phyloP scores from a whole-genome alignment of 352 stramenopile species.

The Globisporangium middletonii region DNA sequence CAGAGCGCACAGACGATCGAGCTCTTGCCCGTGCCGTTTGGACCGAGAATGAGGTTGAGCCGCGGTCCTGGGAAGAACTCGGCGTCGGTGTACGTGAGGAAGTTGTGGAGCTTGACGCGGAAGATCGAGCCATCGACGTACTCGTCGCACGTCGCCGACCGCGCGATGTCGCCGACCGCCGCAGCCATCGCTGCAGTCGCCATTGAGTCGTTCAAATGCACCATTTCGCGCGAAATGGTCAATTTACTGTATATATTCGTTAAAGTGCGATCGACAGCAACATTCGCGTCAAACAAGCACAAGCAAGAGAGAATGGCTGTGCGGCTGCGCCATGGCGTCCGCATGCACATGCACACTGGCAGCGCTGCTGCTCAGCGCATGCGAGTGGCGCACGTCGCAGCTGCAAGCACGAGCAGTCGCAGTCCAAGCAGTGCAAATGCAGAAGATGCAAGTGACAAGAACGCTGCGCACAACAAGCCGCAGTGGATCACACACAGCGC shows the following conservation, averaged over 20 bases:
- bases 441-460: background rate
- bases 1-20: slow-evolving; percentile 97
- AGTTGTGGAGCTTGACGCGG: slow-evolving; percentile 91
- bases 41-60: slow-evolving; percentile 97
- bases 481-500: slow-evolving; percentile 8
- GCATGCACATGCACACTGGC: background rate
- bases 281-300: background rate
- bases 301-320: no score
- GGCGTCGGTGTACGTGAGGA: slow-evolving; percentile 90
- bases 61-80: slow-evolving; percentile 89
- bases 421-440: background rate
- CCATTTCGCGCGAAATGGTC: slow-evolving; percentile 45
- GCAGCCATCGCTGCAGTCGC: slow-evolving; percentile 14
- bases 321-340: background rate
- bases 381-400: background rate
- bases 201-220: background rate
- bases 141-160: slow-evolving; percentile 40
- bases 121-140: slow-evolving; percentile 87
- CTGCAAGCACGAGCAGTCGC: background rate
- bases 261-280: background rate
- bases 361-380: background rate
- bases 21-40: slow-evolving; percentile 94
- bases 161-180: slow-evolving; percentile 20
- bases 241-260: background rate
- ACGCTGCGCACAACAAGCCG: background rate